phyloP scores from a whole-genome alignment of 306 rosid species.

The Bauhinia variegata region DNA sequence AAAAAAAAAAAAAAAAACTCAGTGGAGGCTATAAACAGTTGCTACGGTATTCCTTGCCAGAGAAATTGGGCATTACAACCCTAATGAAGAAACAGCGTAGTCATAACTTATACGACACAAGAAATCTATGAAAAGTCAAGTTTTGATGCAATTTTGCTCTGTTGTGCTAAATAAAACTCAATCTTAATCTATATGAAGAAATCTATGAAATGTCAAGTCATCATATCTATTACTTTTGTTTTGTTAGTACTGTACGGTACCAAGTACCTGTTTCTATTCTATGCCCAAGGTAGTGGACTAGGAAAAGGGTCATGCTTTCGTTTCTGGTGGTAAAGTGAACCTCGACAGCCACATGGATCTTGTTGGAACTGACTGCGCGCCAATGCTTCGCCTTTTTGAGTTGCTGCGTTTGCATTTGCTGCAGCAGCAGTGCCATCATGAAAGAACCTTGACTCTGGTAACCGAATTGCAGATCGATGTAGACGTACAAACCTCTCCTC shows the following conservation, averaged over 20 bases:
- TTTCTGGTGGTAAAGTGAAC: constrained; percentile 74
- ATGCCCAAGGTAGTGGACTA: constrained; percentile 70
- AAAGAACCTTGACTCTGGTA: constrained; percentile 84
- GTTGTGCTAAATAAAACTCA: not conserved
- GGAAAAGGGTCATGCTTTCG: constrained; percentile 82
- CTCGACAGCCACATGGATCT: constrained; percentile 84
- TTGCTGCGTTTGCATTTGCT: constrained; percentile 65
- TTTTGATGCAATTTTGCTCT: not conserved
- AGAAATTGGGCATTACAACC: constrained; percentile 52
- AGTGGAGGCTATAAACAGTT: constrained; percentile 67
- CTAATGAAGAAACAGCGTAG: constrained; percentile 54
- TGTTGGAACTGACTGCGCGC: constrained; percentile 75
- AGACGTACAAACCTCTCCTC: constrained; percentile 74
- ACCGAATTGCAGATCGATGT: constrained; percentile 88
- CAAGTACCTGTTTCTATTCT: not conserved
- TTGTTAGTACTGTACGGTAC: constrained; percentile 29
- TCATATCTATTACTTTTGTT: constrained; percentile 21
- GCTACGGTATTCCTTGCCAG: constrained; percentile 59
- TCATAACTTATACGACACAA: too few species aligned
- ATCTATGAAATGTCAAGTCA: not conserved
- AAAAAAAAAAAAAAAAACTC: constrained; percentile 46
- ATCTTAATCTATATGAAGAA: not conserved
- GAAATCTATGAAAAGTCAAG: too few species aligned
- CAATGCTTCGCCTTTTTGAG: constrained; percentile 78
- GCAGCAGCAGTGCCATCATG: constrained; percentile 77